A percentile compares a stretch with the other conserved stretches of the same genome.
Conservation (phyloP, 225 moss, liverwort and hornwort species). For the Marchantia paleacea region DNA sequence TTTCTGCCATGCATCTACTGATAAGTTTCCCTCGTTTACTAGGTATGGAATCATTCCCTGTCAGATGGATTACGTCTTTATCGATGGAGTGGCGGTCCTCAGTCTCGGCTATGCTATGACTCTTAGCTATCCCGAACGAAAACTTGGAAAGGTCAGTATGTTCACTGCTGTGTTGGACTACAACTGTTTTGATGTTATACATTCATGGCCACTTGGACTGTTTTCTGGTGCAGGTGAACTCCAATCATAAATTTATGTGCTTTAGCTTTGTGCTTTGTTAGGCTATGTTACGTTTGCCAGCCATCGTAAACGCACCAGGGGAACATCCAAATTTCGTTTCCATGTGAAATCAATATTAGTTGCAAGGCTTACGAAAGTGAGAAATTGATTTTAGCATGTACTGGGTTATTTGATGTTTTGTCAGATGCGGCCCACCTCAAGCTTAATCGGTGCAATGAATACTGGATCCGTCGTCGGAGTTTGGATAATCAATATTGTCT, state of each 20-base stretch:
- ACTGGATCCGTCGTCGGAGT: conserved; percentile 66
- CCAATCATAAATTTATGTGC: too few relatives aligned
- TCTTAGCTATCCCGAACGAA: conserved; percentile 61
- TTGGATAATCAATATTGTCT: conserved; percentile 68
- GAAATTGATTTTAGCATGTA: background rate
- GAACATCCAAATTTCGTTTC: too few relatives aligned
- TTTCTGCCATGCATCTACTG: background rate
- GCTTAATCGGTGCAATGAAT: conserved; percentile 64
- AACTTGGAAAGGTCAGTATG: conserved; percentile 63
- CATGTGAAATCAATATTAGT: too few relatives aligned
- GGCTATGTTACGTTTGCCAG: too few relatives aligned
- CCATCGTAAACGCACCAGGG: too few relatives aligned
- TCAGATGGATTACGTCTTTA: conserved; percentile 80
- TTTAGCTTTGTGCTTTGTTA: too few relatives aligned
- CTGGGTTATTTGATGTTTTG: background rate
- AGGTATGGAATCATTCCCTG: conserved; percentile 82
- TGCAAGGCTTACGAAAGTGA: too few relatives aligned
- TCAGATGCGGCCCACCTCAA: conserved; percentile 80
- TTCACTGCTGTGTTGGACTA: background rate
- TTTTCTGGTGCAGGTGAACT: too few relatives aligned
- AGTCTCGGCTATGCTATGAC: conserved; percentile 92
- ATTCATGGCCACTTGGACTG: too few relatives aligned
- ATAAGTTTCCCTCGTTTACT: background rate
- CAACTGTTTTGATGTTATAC: too few relatives aligned
- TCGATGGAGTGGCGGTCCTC: conserved; percentile 81